Evolutionary conservation across 345 rosid genomes (phyloP).

Genomic region (Mercurialis annua): DNA sequence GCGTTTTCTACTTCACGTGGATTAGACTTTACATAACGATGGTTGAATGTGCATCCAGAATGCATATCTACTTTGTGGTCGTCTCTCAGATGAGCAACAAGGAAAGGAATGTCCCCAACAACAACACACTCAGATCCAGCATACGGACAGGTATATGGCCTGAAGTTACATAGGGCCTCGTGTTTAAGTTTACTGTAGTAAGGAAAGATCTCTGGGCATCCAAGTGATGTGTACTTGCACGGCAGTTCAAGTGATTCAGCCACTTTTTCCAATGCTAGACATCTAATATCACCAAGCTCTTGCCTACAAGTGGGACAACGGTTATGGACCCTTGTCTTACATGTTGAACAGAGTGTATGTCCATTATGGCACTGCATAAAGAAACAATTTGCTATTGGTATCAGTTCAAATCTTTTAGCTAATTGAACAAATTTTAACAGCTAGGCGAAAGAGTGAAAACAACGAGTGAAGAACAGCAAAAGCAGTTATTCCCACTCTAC

Average conservation of each 20-base stretch:
- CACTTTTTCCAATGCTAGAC: slow-evolving; percentile 88
- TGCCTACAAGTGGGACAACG: slow-evolving; percentile 96
- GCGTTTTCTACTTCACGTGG: slow-evolving; percentile 99
- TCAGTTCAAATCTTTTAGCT: not conserved
- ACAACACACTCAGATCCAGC: slow-evolving; percentile 92
- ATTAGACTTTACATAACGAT: slow-evolving; percentile 95
- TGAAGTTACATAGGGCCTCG: slow-evolving; percentile 77
- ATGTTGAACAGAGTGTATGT: slow-evolving; percentile 90
- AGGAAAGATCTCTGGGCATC: slow-evolving; percentile 91
- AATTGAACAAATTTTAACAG: not conserved
- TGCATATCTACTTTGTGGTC: slow-evolving; percentile 99
- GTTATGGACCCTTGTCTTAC: slow-evolving; percentile 85
- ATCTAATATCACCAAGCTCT: slow-evolving; percentile 97
- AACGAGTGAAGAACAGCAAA: not conserved
- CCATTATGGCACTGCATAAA: slow-evolving; percentile 90
- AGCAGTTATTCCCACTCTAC: not conserved
- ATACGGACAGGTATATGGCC: slow-evolving; percentile 89
- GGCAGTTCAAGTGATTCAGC: slow-evolving; percentile 93
- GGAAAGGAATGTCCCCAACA: slow-evolving; percentile 76
- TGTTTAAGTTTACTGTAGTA: slow-evolving; percentile 94
- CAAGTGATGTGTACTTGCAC: slow-evolving; percentile 71
- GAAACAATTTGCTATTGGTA: not conserved
- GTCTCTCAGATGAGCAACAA: slow-evolving; percentile 86
- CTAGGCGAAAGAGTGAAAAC: not conserved
- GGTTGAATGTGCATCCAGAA: slow-evolving; percentile 92